Conservation (phyloP, 176 grass and related monocot genomes). For the barley (Hordeum vulgare) region MorexV3_pseudomolecules_assembly NC_058523.1:356869423-356869922, state of each 20-base stretch:
- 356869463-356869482: not conserved
- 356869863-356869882: not conserved
- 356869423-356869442: slow-evolving; percentile 67
- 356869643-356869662: slow-evolving; percentile 6
- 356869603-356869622: slow-evolving; percentile 52
- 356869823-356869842: not conserved
- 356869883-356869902: not conserved
- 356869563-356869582: not conserved
- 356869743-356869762: not conserved
- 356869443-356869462: slow-evolving; percentile 92
- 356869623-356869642: slow-evolving; percentile 72
- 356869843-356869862: not conserved
- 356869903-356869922: not conserved
- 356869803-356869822: not conserved
- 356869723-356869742: not conserved
- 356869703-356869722: not conserved
- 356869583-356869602: slow-evolving; percentile 84
- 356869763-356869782: not conserved
- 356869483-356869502: not conserved
- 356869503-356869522: not conserved
- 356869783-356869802: not conserved
- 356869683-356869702: not conserved
- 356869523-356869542: not conserved
- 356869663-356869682: not conserved
- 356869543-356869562: not conserved